Evolutionary conservation across 768 basidiomycete species (phyloP).

Genomic region (Hygrocybe punicea): DNA sequence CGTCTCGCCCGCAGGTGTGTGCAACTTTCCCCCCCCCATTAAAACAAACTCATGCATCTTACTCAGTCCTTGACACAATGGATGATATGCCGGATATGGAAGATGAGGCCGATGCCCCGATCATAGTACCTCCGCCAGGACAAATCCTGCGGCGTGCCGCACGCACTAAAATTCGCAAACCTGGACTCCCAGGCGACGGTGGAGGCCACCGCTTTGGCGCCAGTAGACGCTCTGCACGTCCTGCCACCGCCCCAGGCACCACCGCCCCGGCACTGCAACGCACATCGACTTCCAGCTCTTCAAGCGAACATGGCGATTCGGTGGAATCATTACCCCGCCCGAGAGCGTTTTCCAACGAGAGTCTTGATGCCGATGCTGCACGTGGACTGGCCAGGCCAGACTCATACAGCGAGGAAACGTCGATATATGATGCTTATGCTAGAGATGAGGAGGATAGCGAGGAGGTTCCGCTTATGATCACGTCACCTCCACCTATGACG

Average conservation of each 20-base stretch:
- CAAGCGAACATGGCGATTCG: constrained; percentile 63
- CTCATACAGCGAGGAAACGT: constrained; percentile 75
- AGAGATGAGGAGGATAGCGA: constrained; percentile 53
- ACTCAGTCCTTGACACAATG: constrained; percentile 60
- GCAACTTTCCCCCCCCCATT: constrained; percentile 9
- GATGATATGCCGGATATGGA: constrained; percentile 63
- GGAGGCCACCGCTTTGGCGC: constrained; percentile 79
- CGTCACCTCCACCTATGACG: constrained; percentile 28
- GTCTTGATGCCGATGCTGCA: constrained; percentile 24
- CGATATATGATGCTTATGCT: constrained; percentile 82
- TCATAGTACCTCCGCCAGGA: constrained; percentile 84
- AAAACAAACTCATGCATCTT: neutral
- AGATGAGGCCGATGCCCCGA: constrained; percentile 86
- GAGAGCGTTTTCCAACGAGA: constrained; percentile 48
- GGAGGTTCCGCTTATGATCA: constrained; percentile 27
- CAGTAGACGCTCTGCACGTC: constrained; percentile 34
- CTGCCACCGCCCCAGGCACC: constrained; percentile 15
- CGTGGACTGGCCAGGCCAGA: constrained; percentile 48
- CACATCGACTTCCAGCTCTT: constrained; percentile 67
- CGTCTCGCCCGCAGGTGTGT: constrained; percentile 78
- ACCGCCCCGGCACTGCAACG: constrained; percentile 37
- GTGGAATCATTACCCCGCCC: constrained; percentile 33
- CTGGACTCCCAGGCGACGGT: constrained; percentile 68
- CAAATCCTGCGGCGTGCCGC: constrained; percentile 89
- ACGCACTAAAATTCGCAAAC: constrained; percentile 93